phyloP scores from a whole-genome alignment of 192 early-diverging fungal species.

The Bifiguratus adelaidae region DNA sequence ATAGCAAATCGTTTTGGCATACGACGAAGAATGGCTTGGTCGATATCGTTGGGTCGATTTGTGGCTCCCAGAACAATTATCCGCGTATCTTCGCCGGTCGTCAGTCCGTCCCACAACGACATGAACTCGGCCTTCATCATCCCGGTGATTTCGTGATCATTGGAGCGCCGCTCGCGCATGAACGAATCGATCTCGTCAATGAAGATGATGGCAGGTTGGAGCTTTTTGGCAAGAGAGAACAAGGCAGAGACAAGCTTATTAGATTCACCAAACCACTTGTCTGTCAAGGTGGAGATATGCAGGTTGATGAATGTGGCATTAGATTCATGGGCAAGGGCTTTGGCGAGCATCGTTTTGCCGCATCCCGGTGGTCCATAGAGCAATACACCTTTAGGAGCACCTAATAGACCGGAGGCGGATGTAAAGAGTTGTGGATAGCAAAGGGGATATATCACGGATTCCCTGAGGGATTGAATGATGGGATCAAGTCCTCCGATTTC shows the following conservation, averaged over 20 bases:
- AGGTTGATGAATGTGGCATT: constrained; percentile 96
- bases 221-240: constrained; percentile 88
- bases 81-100: constrained; percentile 50
- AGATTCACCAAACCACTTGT: constrained; percentile 98
- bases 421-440: constrained; percentile 88
- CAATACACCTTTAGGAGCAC: constrained; percentile 88
- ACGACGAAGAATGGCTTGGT: constrained; percentile 88
- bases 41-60: constrained; percentile 96
- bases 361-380: constrained; percentile 95
- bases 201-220: constrained; percentile 94
- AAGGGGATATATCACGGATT: constrained; percentile 94
- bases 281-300: constrained; percentile 90
- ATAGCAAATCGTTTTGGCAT: constrained; percentile 97
- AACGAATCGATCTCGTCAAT: constrained; percentile 99
- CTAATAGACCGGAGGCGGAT: constrained; percentile 73
- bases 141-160: constrained; percentile 92
- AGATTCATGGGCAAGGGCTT: constrained; percentile 96
- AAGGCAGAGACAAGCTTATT: constrained; percentile 89
- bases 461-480: constrained; percentile 84
- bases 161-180: constrained; percentile 74
- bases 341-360: constrained; percentile 98
- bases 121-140: constrained; percentile 99
- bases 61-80: constrained; percentile 88
- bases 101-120: constrained; percentile 97
- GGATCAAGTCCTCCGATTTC: constrained; percentile 91